A percentile compares a stretch with the other conserved stretches of the same genome.
Conservation (phyloP, 768 basidiomycete species). For the Macrolepiota fuliginosa region DNA sequence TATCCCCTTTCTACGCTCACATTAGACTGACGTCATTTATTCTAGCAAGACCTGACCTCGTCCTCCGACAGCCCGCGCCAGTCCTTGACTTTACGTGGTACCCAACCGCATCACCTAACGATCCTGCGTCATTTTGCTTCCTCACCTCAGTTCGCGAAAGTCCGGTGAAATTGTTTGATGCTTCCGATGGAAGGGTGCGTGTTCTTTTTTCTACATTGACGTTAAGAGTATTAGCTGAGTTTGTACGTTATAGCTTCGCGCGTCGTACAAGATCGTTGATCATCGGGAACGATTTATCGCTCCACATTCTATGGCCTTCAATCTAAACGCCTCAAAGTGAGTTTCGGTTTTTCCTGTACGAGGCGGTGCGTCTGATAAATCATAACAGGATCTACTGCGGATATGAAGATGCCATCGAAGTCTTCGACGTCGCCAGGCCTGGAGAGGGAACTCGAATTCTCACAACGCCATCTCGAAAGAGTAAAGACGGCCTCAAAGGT, state of each 20-base stretch:
- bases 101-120: constrained; percentile 60
- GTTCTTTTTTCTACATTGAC: neutral
- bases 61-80: constrained; percentile 58
- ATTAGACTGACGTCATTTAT: neutral
- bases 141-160: constrained; percentile 80
- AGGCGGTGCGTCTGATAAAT: neutral
- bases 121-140: constrained; percentile 77
- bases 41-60: constrained; percentile 16
- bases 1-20: neutral
- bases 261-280: constrained; percentile 90
- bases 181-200: constrained; percentile 67
- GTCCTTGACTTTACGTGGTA: constrained; percentile 86
- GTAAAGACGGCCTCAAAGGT: constrained; percentile 88
- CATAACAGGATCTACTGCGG: constrained; percentile 76
- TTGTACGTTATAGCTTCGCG: constrained; percentile 64
- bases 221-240: neutral
- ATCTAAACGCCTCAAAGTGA: constrained; percentile 63
- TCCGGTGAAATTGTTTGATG: constrained; percentile 86
- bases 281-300: constrained; percentile 91
- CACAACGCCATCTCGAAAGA: constrained; percentile 74
- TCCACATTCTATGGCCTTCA: constrained; percentile 83
- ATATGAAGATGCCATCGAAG: constrained; percentile 81
- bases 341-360: constrained; percentile 15
- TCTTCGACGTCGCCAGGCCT: constrained; percentile 74
- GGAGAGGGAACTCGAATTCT: constrained; percentile 70